phyloP scores from a whole-genome alignment of 2,329 filamentous ascomycete species.

The Stagonosporopsis chrysanthemi region DNA sequence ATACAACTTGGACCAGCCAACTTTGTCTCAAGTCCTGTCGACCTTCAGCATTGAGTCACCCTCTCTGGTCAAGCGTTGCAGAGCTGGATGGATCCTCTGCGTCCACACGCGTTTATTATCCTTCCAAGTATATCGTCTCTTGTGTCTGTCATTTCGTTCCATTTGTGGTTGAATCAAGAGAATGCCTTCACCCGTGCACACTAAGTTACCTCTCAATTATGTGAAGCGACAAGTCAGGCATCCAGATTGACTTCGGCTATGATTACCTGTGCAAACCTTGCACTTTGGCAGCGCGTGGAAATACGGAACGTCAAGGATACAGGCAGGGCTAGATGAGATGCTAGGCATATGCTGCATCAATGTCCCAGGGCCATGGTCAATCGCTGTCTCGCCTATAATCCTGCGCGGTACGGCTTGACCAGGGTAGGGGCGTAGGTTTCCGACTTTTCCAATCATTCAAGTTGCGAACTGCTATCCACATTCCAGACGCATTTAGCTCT shows the following conservation, averaged over 20 bases:
- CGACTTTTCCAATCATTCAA: conserved; percentile 2
- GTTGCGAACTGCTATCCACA: not conserved
- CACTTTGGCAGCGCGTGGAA: not conserved
- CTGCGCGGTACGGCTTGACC: not conserved
- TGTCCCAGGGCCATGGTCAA: not conserved
- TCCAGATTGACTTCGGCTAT: not conserved
- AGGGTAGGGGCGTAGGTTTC: not conserved
- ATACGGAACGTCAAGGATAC: not conserved
- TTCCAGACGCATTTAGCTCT: not conserved
- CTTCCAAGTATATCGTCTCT: not conserved
- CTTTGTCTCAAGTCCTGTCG: not conserved
- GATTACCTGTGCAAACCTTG: not conserved
- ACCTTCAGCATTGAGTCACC: not conserved
- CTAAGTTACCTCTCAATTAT: not conserved
- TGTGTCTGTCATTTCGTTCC: not conserved
- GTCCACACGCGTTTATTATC: not conserved
- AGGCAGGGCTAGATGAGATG: conserved; percentile 2
- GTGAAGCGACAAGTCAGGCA: not conserved
- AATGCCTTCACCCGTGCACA: too few species aligned
- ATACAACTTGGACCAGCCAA: not conserved
- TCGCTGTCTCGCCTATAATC: not conserved
- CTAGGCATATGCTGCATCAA: not conserved
- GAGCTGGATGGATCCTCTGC: not conserved
- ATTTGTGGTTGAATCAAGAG: not conserved
- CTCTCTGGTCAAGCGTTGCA: not conserved